Percentiles rank a stretch among this genome's conserved stretches.
Conservation (phyloP, 1,284 basidiomycete species). For the Tausonia pullulans region DNA sequence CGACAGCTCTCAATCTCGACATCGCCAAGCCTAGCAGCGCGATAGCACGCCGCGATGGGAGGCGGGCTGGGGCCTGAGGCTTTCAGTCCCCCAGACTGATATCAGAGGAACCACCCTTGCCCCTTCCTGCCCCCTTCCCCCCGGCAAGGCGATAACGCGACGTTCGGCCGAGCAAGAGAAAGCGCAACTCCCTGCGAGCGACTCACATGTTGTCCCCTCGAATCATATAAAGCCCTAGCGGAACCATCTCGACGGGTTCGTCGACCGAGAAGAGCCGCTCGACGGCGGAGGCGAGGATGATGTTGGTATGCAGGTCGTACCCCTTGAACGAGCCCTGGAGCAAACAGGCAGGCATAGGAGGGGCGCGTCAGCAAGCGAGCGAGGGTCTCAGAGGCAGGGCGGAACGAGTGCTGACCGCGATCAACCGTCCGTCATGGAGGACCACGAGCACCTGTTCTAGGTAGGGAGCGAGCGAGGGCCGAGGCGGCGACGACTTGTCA, state of each 20-base stretch:
- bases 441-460: slow-evolving; percentile 70
- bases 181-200: no score
- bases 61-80: background rate
- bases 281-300: slow-evolving; percentile 79
- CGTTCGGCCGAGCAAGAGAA: no score
- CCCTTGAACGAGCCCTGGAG: slow-evolving; percentile 72
- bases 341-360: background rate
- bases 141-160: background rate
- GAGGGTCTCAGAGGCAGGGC: slow-evolving; percentile 5
- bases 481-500: background rate
- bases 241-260: slow-evolving; percentile 85
- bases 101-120: background rate
- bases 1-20: background rate
- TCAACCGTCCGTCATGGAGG: slow-evolving; percentile 80
- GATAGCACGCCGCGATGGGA: background rate
- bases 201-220: slow-evolving; percentile 93
- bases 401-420: slow-evolving; percentile 48
- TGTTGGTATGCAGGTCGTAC: slow-evolving; percentile 84
- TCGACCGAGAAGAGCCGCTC: slow-evolving; percentile 84
- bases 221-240: slow-evolving; percentile 90
- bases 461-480: slow-evolving; percentile 1
- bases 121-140: background rate
- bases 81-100: background rate
- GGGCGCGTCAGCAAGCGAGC: background rate
- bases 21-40: background rate